A percentile compares a stretch with the other conserved stretches of the same genome.
Conservation (phyloP, 441 rosid genomes). For the Hura crepitans region DNA sequence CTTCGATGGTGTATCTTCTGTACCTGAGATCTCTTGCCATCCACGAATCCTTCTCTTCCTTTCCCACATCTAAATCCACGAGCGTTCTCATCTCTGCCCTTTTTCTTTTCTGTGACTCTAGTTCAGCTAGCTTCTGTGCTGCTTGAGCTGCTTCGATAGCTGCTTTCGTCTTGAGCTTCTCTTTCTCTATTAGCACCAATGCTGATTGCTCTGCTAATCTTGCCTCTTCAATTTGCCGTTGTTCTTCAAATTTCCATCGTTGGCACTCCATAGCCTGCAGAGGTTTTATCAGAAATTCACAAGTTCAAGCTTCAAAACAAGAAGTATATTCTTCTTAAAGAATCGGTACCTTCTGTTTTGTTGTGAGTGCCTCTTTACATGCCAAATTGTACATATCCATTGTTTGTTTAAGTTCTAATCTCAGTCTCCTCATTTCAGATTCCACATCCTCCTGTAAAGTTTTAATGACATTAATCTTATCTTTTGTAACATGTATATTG, state of each 20-base stretch:
- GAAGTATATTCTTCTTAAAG: too few relatives aligned
- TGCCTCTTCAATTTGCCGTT: constrained; percentile 48
- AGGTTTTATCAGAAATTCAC: constrained; percentile 9
- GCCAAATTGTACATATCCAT: constrained; percentile 81
- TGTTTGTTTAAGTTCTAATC: constrained; percentile 69
- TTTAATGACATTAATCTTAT: neutral
- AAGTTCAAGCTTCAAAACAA: neutral
- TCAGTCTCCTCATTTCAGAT: constrained; percentile 76
- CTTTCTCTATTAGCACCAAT: constrained; percentile 54
- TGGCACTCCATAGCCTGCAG: constrained; percentile 57
- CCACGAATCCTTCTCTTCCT: constrained; percentile 29
- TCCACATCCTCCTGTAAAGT: constrained; percentile 62
- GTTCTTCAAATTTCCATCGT: constrained; percentile 56
- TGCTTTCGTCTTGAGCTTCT: constrained; percentile 55
- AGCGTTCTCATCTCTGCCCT: constrained; percentile 50
- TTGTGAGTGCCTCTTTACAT: constrained; percentile 74
- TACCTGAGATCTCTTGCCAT: constrained; percentile 35
- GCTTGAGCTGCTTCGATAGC: constrained; percentile 70
- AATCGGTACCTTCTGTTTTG: constrained; percentile 53
- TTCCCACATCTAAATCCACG: constrained; percentile 42
- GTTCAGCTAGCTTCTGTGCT: constrained; percentile 54
- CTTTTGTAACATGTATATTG: too few relatives aligned
- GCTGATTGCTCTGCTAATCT: constrained; percentile 61
- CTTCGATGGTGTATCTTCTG: constrained; percentile 61
- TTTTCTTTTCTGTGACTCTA: constrained; percentile 58